Evolutionary conservation across 768 basidiomycete genomes (phyloP).

Genomic region (Strobilomyces echinocephalus): DNA sequence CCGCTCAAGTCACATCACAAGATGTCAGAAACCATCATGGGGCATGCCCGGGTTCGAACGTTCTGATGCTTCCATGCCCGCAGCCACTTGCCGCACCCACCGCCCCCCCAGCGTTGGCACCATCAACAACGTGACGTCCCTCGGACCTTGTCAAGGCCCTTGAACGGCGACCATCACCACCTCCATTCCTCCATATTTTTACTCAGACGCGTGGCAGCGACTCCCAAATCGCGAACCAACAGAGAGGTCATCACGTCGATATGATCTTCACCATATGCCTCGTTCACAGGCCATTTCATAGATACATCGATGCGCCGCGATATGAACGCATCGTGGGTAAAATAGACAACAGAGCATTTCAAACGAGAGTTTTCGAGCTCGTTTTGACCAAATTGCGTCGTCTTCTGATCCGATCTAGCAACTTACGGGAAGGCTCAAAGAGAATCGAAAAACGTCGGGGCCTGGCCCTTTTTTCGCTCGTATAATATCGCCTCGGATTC

Average conservation of each 20-base stretch:
- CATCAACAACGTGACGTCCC: not conserved
- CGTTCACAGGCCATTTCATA: constrained; percentile 17
- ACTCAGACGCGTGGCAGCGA: not conserved
- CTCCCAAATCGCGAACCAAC: not conserved
- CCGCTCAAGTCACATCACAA: no score
- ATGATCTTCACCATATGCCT: not conserved
- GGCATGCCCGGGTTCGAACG: not conserved
- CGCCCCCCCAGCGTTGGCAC: not conserved
- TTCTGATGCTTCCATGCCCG: not conserved
- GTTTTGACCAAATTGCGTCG: constrained; percentile 25
- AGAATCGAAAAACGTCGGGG: not conserved
- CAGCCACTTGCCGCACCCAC: not conserved
- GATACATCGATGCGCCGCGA: constrained; percentile 23
- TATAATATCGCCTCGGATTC: constrained; percentile 2
- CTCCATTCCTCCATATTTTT: not conserved
- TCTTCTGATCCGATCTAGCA: constrained; percentile 25
- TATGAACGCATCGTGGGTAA: constrained; percentile 24
- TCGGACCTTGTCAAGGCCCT: not conserved
- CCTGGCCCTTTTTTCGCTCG: not conserved
- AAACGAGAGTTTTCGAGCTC: constrained; percentile 18
- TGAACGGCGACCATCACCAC: not conserved
- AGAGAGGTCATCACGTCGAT: not conserved
- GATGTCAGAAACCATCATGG: no score
- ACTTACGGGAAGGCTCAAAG: not conserved
- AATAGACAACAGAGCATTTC: not conserved